These are phyloP conservation scores for Kuraishia hungarica DNA, from an alignment of 805 yeast genomes.

Conservation along the genomic window DNA sequence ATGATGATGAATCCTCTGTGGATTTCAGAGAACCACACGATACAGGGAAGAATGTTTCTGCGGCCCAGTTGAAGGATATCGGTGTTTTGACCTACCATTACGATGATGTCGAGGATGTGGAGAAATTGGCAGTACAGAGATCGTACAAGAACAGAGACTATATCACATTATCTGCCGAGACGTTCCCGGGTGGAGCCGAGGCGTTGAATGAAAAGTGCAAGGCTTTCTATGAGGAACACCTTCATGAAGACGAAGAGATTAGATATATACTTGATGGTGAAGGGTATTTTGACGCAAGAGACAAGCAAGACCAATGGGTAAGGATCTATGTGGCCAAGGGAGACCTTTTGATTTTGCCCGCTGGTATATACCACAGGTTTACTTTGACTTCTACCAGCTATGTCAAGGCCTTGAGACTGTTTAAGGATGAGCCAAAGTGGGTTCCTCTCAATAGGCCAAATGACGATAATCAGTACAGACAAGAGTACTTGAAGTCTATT, in stretches of 20 bases:
- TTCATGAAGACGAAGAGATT: constrained; percentile 96
- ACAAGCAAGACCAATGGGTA: constrained; percentile 59
- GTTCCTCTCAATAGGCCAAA: constrained; percentile 70
- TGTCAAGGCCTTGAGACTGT: constrained; percentile 73
- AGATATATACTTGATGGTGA: constrained; percentile 83
- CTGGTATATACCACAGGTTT: constrained; percentile 92
- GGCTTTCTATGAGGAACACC: constrained; percentile 73
- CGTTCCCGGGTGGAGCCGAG: constrained; percentile 53
- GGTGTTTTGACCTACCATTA: constrained; percentile 65
- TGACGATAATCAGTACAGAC: constrained; percentile 36
- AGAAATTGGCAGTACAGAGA: constrained; percentile 60
- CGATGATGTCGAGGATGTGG: constrained; percentile 44
- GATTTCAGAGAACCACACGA: constrained; percentile 68
- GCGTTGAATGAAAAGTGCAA: constrained; percentile 58
- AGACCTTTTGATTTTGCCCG: constrained; percentile 73
- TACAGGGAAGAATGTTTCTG: constrained; percentile 51
- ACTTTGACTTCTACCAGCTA: constrained; percentile 58
- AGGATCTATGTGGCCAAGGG: constrained; percentile 54
- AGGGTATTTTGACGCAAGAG: constrained; percentile 87
- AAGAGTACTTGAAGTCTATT: constrained; percentile 32
- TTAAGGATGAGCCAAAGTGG: constrained; percentile 97
- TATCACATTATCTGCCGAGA: constrained; percentile 47
- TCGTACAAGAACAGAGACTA: constrained; percentile 74
- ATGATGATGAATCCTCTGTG: constrained; percentile 48
- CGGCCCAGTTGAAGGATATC: constrained; percentile 39